Evolutionary conservation across 805 yeast species (phyloP), one percentile per base, ranked within the genome.

Genomic region (Pichia phayaonensis): DNA sequence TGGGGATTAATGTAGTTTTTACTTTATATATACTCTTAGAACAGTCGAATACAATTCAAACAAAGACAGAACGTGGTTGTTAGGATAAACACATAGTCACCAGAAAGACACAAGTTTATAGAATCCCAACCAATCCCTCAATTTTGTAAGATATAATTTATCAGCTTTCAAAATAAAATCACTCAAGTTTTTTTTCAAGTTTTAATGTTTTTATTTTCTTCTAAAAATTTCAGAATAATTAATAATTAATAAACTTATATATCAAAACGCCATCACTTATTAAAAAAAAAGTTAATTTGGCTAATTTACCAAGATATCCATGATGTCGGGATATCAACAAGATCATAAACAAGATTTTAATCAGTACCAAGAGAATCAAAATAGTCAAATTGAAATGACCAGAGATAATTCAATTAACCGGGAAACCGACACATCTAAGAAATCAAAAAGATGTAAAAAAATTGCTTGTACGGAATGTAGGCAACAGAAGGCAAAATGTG

Each of bases 381-480:
- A 16, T n/a, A 34, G n/a, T 4, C 11, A 34, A n/a, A 34, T 11
- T n/a, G 8, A 2, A 16, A 16, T n/a, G 20, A 34, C 11, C n/a
- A n/a, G 20, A 34, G 20, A n/a, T 34, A 26, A 26, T 18, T n/a
- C 31, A 3, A n/a, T 22, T 13, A n/a, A 42, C 3, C 22, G 27
- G 2, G 20, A 36, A 13, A 22, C 15, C 21, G 23, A 45, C 18
- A 21, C 39, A 10, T 20, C 23, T 7, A 36, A 21, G n/a, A 46
- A 40, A 22, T 29, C 45, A 8, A 46, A 46, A 40, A 53, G 46
- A 42, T 52, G 47, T n/a, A 84, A 82, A 63, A 74, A 81, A 50
- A 80, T 90, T 63, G 98, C 98, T 0, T 94, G 99, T 71, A 89
- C 88, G 1, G 96, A 92, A 61, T 94, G 99, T 64, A 79, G 98